Evolutionary conservation across 257 asterid genomes (phyloP), one percentile per base, ranked within the genome.

Genomic region (Ehretia macrophylla): DNA sequence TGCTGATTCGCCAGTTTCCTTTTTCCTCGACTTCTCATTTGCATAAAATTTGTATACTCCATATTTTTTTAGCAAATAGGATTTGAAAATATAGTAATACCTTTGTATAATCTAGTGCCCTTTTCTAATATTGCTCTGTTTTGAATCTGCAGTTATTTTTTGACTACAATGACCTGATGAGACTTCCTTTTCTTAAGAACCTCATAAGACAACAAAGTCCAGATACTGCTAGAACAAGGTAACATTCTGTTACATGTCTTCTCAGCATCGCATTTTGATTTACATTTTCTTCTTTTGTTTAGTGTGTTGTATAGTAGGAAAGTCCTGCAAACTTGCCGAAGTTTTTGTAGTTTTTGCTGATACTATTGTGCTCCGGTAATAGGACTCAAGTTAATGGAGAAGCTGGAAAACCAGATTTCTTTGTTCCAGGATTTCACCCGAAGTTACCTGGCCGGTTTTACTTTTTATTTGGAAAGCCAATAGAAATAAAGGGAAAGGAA

Each of bases 361-460:
- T 42, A 42, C 11, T 42, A 42, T 42, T 42, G 47, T 45, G 61
- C 17, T 51, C 51, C 39, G 56, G 14, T 59, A 86, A 86, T 81
- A 45, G 58, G 76, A 66, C 65, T 51, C 5, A 42, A 62, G 35
- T 39, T 8, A 48, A 23, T 5, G 97, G 90, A 22, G 94, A 89
- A 81, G 69, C 80, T 17, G 86, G 84, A 55, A 74, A 80, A 53
- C 97, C 82, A 71, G 44, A 47, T 20, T n/a, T 84, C 39, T 65
- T 66, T 59, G 0, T 79, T 45, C 97, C 97, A 0, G 88, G 81
- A 22, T 8, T 86, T 56, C 44, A 83, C 42, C 89, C 90, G 0
- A 89, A 89, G 78, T 40, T 82, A 61, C 95, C 97, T 0, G 97
- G 97, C 52, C 83, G 97, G 1, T 49, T 82, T 19, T 89, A 89